Evolutionary conservation across 1,284 basidiomycete genomes (phyloP).

Genomic region (Rhodotorula sp.): DNA sequence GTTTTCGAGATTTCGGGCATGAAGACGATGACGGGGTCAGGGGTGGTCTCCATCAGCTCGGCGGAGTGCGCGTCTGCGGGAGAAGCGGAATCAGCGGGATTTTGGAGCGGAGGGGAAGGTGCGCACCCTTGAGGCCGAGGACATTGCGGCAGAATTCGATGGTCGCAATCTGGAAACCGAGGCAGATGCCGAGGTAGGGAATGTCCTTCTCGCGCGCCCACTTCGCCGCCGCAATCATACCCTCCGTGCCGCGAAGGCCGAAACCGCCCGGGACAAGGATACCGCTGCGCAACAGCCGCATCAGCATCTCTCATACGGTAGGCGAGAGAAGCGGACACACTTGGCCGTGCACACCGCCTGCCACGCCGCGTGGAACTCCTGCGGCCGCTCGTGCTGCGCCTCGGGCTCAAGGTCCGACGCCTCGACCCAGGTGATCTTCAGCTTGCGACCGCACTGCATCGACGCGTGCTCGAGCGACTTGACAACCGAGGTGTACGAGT

Average conservation of each 20-base stretch:
- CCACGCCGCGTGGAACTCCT: conserved; percentile 96
- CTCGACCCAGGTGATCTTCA: conserved; percentile 89
- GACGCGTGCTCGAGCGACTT: conserved; percentile 97
- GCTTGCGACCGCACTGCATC: conserved; percentile 82
- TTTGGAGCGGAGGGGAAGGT: background rate
- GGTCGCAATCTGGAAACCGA: conserved; percentile 97
- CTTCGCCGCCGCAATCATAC: conserved; percentile 95
- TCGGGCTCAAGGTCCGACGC: conserved; percentile 88
- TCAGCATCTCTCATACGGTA: background rate
- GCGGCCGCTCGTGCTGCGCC: conserved; percentile 75
- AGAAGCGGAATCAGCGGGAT: background rate
- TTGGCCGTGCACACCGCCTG: conserved; percentile 83
- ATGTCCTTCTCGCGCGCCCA: conserved; percentile 94
- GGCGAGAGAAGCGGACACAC: conserved; percentile 56
- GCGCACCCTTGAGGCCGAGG: conserved; percentile 67
- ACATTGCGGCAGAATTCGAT: conserved; percentile 92
- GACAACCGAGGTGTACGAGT: conserved; percentile 98
- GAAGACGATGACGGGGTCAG: conserved; percentile 83
- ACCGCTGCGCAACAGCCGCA: conserved; percentile 54
- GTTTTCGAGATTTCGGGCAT: conserved; percentile 99
- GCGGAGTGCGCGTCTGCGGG: conserved; percentile 78
- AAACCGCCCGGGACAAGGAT: conserved; percentile 97
- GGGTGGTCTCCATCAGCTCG: conserved; percentile 68
- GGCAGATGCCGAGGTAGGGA: conserved; percentile 94
- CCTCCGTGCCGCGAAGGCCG: conserved; percentile 88